Evolutionary conservation across 2,329 filamentous ascomycete genomes (phyloP), one percentile per base, ranked within the genome.

Genomic region (Scytalidium lignicola): DNA sequence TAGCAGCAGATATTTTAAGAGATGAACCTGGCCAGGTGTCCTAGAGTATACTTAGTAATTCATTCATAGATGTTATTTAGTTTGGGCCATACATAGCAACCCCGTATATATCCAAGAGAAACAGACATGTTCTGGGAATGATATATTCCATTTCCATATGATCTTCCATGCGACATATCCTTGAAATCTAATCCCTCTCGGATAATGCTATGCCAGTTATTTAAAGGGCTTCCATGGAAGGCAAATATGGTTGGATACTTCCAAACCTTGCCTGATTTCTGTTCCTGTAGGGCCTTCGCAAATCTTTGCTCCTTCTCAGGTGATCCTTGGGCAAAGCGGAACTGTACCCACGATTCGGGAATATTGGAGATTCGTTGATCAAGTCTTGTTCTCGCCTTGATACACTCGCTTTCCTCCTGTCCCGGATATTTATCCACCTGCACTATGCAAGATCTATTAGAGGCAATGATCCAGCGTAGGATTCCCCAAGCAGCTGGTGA

Each of bases 191-290:
- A 72, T 0, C 91, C 90, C 51, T 86, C 81, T 26, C 90, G 82
- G 54, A 96, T 82, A 58, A 96, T 96, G 58, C 85, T 87, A 66
- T 96, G 91, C 91, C 91, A 96, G 59, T 95, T 96, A 2, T 66
- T 56, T 2, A 95, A 55, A 0, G 70, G 65, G 59, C 88, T 95
- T 5, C 90, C 91, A 64, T 96, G 91, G 84, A 87, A 96, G 0
- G 88, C 89, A 60, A 95, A 90, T 1, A 96, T 66, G 0, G 88
- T 92, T 0, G 87, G 86, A 56, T 80, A 72, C 51, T 67, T 55
- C 42, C 73, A 57, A 1, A 62, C 52, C 3, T 59, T 40, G 18
- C 54, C 61, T 10, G 48, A 43, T 23, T 64, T 65, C 20, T 74
- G 73, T 4, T 68, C 61, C 32, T 73, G 70, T 2, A 93, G 73